A percentile compares a stretch with the other conserved stretches of the same genome.
Conservation (phyloP, 306 rosid genomes). For the Cicer bijugum region DNA sequence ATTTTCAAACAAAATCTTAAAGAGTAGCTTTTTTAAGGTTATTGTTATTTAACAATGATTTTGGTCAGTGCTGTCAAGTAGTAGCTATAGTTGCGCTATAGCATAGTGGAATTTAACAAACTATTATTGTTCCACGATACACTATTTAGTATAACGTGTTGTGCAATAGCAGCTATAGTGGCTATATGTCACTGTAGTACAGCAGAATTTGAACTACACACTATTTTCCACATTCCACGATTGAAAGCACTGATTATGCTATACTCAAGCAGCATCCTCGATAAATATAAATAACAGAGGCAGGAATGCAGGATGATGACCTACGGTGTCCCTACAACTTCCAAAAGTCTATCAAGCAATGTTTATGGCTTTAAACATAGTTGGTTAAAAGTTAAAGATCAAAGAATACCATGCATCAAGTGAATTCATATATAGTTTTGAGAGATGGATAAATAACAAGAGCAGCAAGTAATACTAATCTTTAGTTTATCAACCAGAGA, state of each 20-base stretch:
- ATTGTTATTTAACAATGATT: constrained; percentile 23
- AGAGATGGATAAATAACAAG: not conserved
- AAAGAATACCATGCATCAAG: not conserved
- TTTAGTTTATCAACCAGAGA: not conserved
- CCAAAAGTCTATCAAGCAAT: too few relatives aligned
- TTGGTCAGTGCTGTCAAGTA: too few relatives aligned
- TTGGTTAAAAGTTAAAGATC: not conserved
- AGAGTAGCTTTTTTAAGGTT: not conserved
- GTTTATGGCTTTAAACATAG: too few relatives aligned
- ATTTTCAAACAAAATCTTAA: constrained; percentile 33
- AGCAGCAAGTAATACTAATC: not conserved
- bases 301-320: not conserved
- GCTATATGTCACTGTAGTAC: too few relatives aligned
- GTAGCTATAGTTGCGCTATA: too few relatives aligned
- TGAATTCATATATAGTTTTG: not conserved
- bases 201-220: too few relatives aligned
- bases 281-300: not conserved
- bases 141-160: too few relatives aligned
- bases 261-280: constrained; percentile 32
- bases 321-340: too few relatives aligned
- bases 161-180: too few relatives aligned
- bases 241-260: not conserved
- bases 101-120: too few relatives aligned
- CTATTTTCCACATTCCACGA: too few relatives aligned
- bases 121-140: too few relatives aligned